These are phyloP conservation scores for Blepharisma stoltei DNA, from an alignment of 73 alveolate species.

Conservation along the genomic window DNA sequence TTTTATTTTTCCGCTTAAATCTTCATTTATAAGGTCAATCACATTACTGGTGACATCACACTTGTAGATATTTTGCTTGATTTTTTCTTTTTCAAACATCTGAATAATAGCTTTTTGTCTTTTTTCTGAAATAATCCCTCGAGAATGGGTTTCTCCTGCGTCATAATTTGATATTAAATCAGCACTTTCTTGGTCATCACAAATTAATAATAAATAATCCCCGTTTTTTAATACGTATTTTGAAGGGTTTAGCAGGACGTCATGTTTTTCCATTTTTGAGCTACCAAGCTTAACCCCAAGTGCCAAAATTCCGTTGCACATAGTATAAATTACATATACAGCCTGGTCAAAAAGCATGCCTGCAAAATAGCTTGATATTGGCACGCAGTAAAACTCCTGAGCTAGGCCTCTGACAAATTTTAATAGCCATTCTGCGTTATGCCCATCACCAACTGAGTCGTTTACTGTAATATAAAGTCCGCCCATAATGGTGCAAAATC, in stretches of 20 bases:
- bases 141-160: not conserved
- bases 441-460: not conserved
- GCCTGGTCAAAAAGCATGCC: constrained; percentile 28
- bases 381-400: constrained; percentile 8
- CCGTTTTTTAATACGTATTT: not conserved
- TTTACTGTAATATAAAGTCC: constrained; percentile 1
- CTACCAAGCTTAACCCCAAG: not conserved
- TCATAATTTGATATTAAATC: constrained; percentile 8
- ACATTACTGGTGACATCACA: not conserved
- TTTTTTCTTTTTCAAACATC: constrained; percentile 8
- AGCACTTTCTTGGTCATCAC: constrained; percentile 13
- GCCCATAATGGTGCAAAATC: constrained; percentile 25
- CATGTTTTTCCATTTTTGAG: not conserved
- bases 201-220: constrained; percentile 8
- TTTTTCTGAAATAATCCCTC: not conserved
- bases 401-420: not conserved
- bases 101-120: not conserved
- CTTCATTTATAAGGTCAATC: constrained; percentile 2
- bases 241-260: constrained; percentile 14
- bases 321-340: constrained; percentile 4
- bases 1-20: not conserved
- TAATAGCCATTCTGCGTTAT: not conserved
- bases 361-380: not conserved
- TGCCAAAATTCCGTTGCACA: constrained; percentile 14
- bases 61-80: not conserved